Conservation (phyloP, 495 filamentous ascomycete genomes). For the Xylaria intraflava region DNA sequence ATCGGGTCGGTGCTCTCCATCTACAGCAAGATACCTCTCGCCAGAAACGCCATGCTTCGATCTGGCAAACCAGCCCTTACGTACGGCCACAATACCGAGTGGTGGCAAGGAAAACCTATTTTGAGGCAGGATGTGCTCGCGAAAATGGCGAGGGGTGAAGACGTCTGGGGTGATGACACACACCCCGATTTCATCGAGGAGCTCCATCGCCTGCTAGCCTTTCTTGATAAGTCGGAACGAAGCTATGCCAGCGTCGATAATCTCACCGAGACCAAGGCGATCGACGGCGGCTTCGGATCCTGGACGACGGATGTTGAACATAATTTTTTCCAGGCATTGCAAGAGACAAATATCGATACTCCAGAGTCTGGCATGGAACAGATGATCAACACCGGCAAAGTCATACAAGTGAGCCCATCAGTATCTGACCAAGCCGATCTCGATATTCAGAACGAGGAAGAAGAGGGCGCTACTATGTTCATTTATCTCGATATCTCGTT, state of each 20-base stretch:
- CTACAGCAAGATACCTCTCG: conserved; percentile 75
- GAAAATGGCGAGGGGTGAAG: conserved; percentile 36
- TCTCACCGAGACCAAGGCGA: conserved; percentile 21
- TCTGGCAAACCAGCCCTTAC: conserved; percentile 43
- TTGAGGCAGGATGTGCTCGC: conserved; percentile 52
- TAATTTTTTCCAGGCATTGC: conserved; percentile 23
- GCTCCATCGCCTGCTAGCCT: conserved; percentile 77
- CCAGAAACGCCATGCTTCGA: conserved; percentile 65
- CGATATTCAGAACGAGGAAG: conserved; percentile 19
- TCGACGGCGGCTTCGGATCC: conserved; percentile 17
- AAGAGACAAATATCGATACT: conserved; percentile 9
- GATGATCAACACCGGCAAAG: conserved; percentile 23
- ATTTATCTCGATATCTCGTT: conserved; percentile 33
- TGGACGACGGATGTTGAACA: conserved; percentile 24
- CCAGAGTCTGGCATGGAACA: conserved; percentile 19
- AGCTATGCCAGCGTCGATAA: conserved; percentile 72
- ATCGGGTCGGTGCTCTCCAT: conserved; percentile 69
- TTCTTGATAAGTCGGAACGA: conserved; percentile 69
- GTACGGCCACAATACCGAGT: conserved; percentile 66
- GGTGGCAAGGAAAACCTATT: conserved; percentile 77
- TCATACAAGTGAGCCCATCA: conserved; percentile 13
- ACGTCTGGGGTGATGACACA: conserved; percentile 41
- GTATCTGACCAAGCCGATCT: conserved; percentile 12
- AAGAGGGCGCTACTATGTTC: conserved; percentile 30
- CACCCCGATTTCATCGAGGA: conserved; percentile 43